Evolutionary conservation across 78 protist genomes (phyloP).

Genomic region (Emiliania huxleyi): DNA sequence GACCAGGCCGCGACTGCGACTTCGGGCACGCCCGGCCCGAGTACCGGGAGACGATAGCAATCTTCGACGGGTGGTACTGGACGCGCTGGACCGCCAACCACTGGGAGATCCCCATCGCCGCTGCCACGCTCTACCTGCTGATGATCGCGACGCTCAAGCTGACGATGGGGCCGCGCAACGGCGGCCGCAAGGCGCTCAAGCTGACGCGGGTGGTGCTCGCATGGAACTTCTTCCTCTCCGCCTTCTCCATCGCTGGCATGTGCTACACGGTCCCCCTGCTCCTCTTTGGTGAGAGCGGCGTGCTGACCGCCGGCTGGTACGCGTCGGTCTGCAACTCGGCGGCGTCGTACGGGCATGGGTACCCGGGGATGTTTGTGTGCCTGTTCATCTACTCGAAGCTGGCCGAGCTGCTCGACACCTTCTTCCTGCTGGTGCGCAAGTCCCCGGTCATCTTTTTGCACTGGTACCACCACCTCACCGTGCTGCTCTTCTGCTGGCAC

Average conservation of each 20-base stretch:
- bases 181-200: background rate
- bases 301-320: background rate
- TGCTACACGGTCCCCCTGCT: background rate
- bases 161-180: background rate
- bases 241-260: background rate
- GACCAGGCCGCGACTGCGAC: background rate
- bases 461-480: constrained; percentile 78
- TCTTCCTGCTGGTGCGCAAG: constrained; percentile 36
- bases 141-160: background rate
- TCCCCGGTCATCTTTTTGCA: constrained; percentile 61
- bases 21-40: background rate
- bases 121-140: background rate
- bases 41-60: background rate
- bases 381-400: constrained; percentile 49
- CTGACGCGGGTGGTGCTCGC: background rate
- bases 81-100: background rate
- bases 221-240: background rate
- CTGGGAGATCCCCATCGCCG: background rate
- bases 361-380: background rate
- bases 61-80: background rate
- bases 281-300: background rate
- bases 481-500: constrained; percentile 69
- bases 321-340: background rate
- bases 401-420: constrained; percentile 55
- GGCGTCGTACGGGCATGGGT: background rate